Evolutionary conservation across 2,329 filamentous ascomycete genomes (phyloP).

Genomic region (Trichoderma sp.): DNA sequence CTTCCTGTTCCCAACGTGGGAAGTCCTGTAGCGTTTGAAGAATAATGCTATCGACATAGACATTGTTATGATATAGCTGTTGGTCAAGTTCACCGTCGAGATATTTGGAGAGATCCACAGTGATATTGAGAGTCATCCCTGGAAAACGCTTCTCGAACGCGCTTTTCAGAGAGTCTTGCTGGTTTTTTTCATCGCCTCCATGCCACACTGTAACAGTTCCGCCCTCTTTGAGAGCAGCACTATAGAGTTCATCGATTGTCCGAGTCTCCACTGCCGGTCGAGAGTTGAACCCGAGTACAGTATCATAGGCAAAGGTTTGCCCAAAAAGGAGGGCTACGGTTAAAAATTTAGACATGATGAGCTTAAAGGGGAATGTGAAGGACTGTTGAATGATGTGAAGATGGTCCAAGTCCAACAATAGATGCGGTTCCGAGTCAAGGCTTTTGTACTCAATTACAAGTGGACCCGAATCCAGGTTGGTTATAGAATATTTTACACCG

Average conservation of each 20-base stretch:
- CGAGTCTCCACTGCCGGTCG: constrained; percentile 46
- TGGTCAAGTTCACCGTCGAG: constrained; percentile 53
- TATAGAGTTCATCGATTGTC: constrained; percentile 54
- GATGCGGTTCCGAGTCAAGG: neutral
- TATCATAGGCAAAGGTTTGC: constrained; percentile 33
- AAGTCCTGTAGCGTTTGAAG: constrained; percentile 58
- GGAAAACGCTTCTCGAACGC: constrained; percentile 54
- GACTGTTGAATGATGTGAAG: neutral
- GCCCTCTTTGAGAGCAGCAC: constrained; percentile 53
- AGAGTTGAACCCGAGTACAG: constrained; percentile 34
- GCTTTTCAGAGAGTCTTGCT: constrained; percentile 46
- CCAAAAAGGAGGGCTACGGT: constrained; percentile 27
- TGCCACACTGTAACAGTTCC: constrained; percentile 52
- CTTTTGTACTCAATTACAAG: neutral
- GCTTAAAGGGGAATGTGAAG: neutral
- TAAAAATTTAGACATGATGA: neutral
- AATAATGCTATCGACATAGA: constrained; percentile 51
- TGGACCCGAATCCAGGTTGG: no score
- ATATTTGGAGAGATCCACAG: constrained; percentile 61
- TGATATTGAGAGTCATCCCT: constrained; percentile 55
- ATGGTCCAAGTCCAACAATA: neutral
- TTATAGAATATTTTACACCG: neutral
- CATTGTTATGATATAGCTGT: constrained; percentile 45
- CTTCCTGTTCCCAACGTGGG: constrained; percentile 54
- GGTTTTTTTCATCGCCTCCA: constrained; percentile 51